phyloP scores from a whole-genome alignment of 352 stramenopile species.

The Phytophthora fragariaefolia region DNA sequence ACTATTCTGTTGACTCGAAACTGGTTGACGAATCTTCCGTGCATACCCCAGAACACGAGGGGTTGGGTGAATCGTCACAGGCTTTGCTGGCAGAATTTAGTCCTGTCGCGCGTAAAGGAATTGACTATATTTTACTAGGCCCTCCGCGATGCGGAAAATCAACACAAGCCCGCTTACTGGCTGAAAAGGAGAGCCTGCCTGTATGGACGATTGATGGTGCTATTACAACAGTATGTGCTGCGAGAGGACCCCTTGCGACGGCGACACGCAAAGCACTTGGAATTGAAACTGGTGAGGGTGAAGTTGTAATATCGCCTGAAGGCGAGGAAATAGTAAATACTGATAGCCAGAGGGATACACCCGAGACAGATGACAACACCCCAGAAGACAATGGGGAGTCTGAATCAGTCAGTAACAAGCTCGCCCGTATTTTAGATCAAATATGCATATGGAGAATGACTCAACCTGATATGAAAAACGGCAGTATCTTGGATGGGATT shows the following conservation, averaged over 20 bases:
- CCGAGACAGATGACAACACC: conserved; percentile 30
- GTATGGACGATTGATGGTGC: conserved; percentile 83
- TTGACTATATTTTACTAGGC: conserved; percentile 87
- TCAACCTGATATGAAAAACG: conserved; percentile 65
- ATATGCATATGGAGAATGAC: conserved; percentile 71
- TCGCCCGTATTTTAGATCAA: conserved; percentile 55
- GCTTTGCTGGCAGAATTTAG: conserved; percentile 5
- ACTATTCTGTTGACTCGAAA: not conserved
- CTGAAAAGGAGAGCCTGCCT: conserved; percentile 69
- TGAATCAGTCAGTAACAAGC: conserved; percentile 15
- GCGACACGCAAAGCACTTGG: conserved; percentile 44
- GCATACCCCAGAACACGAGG: conserved; percentile 9
- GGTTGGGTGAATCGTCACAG: not conserved
- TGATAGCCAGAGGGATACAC: conserved; percentile 11
- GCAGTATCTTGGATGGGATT: conserved; percentile 80
- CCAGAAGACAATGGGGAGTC: not conserved
- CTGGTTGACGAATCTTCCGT: conserved; percentile 1
- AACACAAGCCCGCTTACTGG: conserved; percentile 78
- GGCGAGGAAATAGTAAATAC: conserved; percentile 2
- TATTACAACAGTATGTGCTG: conserved; percentile 47
- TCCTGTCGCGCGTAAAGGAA: conserved; percentile 38
- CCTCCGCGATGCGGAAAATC: conserved; percentile 80
- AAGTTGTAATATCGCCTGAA: not conserved
- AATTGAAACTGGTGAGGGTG: conserved; percentile 21
- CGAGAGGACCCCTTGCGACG: conserved; percentile 49